Conservation (phyloP, 176 grass and related monocot species). For the Oryza glumipatula region DNA sequence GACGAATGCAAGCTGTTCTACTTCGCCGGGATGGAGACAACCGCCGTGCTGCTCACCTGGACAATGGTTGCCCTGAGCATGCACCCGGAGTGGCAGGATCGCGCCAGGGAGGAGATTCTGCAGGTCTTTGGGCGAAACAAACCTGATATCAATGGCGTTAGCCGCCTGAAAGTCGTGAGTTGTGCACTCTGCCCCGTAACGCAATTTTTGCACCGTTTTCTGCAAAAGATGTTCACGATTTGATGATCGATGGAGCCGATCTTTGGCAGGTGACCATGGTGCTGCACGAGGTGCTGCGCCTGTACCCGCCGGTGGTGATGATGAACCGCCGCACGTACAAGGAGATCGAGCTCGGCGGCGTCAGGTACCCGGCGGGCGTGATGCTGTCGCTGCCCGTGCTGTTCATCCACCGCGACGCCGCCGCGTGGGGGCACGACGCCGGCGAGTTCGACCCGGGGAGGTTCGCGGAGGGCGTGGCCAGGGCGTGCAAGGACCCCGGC, state of each 20-base stretch:
- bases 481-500: conserved; percentile 37
- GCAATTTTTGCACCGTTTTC: not conserved
- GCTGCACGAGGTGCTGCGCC: conserved; percentile 52
- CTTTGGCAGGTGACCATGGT: conserved; percentile 58
- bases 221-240: not conserved
- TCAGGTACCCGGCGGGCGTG: conserved; percentile 49
- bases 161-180: conserved; percentile 60
- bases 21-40: conserved; percentile 80
- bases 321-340: conserved; percentile 34
- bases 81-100: conserved; percentile 72
- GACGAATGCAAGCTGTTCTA: conserved; percentile 84
- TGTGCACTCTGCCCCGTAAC: not conserved
- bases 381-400: conserved; percentile 35
- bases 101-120: conserved; percentile 69
- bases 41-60: conserved; percentile 63
- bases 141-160: conserved; percentile 52
- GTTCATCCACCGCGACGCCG: conserved; percentile 47
- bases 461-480: conserved; percentile 52
- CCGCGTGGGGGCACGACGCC: conserved; percentile 52
- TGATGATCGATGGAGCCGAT: too few relatives aligned
- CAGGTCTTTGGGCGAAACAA: conserved; percentile 56
- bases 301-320: conserved; percentile 38
- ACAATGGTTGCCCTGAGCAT: conserved; percentile 65
- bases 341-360: conserved; percentile 39
- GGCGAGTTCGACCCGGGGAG: conserved; percentile 56